Evolutionary conservation across 2,329 filamentous ascomycete species (phyloP), one percentile per base, ranked within the genome.

Genomic region (Scytalidium sp.): DNA sequence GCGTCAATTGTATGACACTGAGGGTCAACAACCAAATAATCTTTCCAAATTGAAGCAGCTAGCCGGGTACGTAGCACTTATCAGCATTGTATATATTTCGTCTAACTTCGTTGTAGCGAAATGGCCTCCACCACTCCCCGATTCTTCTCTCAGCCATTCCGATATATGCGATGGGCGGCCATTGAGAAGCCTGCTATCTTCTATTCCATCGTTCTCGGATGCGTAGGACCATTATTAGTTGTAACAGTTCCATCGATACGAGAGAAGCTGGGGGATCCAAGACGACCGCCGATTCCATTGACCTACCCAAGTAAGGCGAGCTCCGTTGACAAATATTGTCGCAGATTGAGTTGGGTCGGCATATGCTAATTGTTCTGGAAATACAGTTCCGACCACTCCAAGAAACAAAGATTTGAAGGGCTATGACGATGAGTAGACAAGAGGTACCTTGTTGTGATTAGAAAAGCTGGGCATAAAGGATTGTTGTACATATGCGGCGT

Each of bases 111-210:
- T 46, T 17, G 54, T 66, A 66, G 56, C 67, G 74, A 57, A 56
- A 91, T 91, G 86, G 79, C 81, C 56, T 64, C 72, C 63, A 61
- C 78, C 53, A 77, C 80, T 49, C 87, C 90, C 62, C 78, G 79
- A 64, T 97, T 99, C 87, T 97, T 87, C 84, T 80, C 83, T 59
- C 79, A 81, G 52, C 94, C 94, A 57, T 65, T 95, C 68, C 84
- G 84, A 63, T 97, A 96, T 83, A 73, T 88, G 64, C 86, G 86
- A 72, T 97, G 92, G 90, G 85, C 91, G 47, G 80, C 88, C 45
- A 86, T 90, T 73, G 87, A 94, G 71, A 88, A 88, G 70, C 94
- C 94, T 46, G 91, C 91, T 52, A 87, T 91, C 75, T 96, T 97
- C 79, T 97, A 84, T 81, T 90, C 89, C 62, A 75, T 90, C 64